These are phyloP conservation scores for Orychophragmus violaceus DNA, from an alignment of 345 rosid genomes.

Conservation along the genomic window DNA sequence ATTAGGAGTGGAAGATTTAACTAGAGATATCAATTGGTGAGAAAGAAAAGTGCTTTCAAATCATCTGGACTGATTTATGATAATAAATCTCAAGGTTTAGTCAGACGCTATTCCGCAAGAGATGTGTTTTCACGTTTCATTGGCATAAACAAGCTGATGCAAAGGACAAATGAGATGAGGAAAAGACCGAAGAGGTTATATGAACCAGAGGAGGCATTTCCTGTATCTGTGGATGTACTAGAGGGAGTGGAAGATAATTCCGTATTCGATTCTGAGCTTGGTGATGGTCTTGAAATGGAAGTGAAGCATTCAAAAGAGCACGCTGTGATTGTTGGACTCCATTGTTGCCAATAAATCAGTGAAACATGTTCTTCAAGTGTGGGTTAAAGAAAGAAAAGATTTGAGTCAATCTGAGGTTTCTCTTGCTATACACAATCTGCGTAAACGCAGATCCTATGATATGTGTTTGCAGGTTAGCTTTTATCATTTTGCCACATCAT, in stretches of 20 bases:
- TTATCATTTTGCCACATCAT: neutral
- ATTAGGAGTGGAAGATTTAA: slow-evolving; percentile 38
- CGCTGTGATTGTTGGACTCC: slow-evolving; percentile 43
- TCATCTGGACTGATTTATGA: slow-evolving; percentile 21
- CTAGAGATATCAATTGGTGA: slow-evolving; percentile 15
- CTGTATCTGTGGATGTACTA: neutral
- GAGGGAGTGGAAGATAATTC: slow-evolving; percentile 44
- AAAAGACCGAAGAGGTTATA: slow-evolving; percentile 49
- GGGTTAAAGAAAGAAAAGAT: slow-evolving; percentile 64
- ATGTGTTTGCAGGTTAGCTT: slow-evolving; percentile 69
- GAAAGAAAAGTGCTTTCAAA: neutral
- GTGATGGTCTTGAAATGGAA: slow-evolving; percentile 39
- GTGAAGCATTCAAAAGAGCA: slow-evolving; percentile 31
- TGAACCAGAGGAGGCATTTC: slow-evolving; percentile 40
- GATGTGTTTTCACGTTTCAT: slow-evolving; percentile 26
- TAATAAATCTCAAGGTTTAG: neutral
- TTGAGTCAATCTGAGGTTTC: slow-evolving; percentile 41
- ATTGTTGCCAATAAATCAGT: slow-evolving; percentile 42
- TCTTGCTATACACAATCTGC: slow-evolving; percentile 45
- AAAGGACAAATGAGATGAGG: slow-evolving; percentile 44
- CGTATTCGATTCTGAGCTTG: slow-evolving; percentile 40
- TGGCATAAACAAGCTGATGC: slow-evolving; percentile 37
- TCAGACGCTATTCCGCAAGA: slow-evolving; percentile 31
- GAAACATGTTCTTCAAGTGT: slow-evolving; percentile 42
- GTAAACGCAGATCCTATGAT: slow-evolving; percentile 53